phyloP scores from a whole-genome alignment of 257 asterid genomes.

The Rauvolfia tetraphylla region DNA sequence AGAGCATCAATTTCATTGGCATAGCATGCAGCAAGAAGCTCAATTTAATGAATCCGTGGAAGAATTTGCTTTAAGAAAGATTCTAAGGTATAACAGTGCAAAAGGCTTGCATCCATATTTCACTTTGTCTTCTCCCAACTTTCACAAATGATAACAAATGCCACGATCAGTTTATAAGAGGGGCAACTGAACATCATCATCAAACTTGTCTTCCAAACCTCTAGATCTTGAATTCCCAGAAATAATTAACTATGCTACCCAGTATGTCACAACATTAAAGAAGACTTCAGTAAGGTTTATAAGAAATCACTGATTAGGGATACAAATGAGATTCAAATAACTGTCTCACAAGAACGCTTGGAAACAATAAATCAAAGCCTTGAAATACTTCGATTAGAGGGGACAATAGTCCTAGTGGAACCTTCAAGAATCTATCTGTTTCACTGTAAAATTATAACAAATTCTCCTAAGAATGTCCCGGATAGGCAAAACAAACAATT shows the following conservation, averaged over 20 bases:
- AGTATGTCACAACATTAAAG: background rate
- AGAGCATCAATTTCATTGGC: background rate
- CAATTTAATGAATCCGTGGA: background rate
- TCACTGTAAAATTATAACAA: background rate
- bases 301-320: background rate
- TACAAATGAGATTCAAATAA: background rate
- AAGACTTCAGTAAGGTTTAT: background rate
- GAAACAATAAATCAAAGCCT: background rate
- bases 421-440: constrained; percentile 1
- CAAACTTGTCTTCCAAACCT: background rate
- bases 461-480: constrained; percentile 4
- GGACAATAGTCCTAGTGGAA: constrained; percentile 7
- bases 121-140: background rate
- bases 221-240: background rate
- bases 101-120: too few species aligned
- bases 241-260: background rate
- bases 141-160: background rate
- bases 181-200: background rate
- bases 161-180: background rate
- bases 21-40: constrained; percentile 1
- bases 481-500: background rate
- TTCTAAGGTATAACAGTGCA: background rate
- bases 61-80: background rate
- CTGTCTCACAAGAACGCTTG: background rate
- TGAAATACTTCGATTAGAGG: background rate